A percentile compares a stretch with the other conserved stretches of the same genome.
phyloP scores from a whole-genome alignment of 2,329 filamentous ascomycete genomes.

The Penicillium sp. region DNA sequence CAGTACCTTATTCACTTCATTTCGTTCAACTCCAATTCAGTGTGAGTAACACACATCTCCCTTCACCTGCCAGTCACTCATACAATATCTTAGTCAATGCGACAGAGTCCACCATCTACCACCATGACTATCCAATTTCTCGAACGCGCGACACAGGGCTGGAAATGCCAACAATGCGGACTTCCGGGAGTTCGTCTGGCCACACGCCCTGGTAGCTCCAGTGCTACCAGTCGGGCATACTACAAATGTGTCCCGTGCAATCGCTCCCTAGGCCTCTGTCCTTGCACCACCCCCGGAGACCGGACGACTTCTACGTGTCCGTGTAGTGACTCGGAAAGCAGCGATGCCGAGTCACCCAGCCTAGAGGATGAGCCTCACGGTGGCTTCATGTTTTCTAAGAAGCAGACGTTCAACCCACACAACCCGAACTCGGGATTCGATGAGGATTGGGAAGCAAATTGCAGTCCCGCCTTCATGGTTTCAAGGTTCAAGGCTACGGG shows the following conservation, averaged over 20 bases:
- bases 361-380: background rate
- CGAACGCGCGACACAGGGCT: background rate
- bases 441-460: constrained; percentile 20
- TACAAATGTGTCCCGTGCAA: constrained; percentile 19
- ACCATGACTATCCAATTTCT: constrained; percentile 1
- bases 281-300: constrained; percentile 15
- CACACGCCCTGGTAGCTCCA: background rate
- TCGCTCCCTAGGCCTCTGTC: constrained; percentile 14
- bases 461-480: constrained; percentile 17
- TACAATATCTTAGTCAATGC: background rate
- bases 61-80: background rate
- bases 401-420: constrained; percentile 5
- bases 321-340: constrained; percentile 6
- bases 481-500: constrained; percentile 16
- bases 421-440: constrained; percentile 16
- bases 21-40: background rate
- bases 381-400: background rate
- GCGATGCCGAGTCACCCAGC: constrained; percentile 10
- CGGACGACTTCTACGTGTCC: constrained; percentile 13
- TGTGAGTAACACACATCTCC: background rate
- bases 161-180: constrained; percentile 15
- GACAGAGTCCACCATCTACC: background rate
- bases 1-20: background rate
- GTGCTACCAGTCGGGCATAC: constrained; percentile 6
- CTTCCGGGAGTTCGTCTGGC: constrained; percentile 15